A percentile compares a stretch with the other conserved stretches of the same genome.
Evolutionary conservation across 106 monocot species (phyloP).

Genomic region (Phalaenopsis aphrodite): DNA sequence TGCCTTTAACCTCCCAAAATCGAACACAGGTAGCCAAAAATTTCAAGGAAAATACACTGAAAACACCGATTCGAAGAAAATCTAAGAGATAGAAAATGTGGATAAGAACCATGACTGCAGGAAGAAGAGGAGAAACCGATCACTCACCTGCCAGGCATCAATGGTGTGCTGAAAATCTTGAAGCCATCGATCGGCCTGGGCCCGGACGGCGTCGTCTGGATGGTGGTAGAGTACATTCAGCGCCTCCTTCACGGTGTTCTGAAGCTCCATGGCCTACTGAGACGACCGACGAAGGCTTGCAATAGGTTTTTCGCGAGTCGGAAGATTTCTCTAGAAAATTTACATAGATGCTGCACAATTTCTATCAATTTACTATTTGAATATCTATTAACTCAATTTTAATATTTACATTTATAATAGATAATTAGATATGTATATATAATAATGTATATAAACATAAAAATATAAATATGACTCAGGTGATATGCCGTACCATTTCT

Average conservation of each 20-base stretch:
- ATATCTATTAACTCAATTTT: too few relatives aligned
- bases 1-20: background rate
- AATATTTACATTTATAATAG: too few relatives aligned
- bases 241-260: conserved; percentile 79
- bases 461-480: too few relatives aligned
- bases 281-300: background rate
- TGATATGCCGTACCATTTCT: too few relatives aligned
- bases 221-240: conserved; percentile 84
- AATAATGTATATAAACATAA: too few relatives aligned
- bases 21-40: background rate
- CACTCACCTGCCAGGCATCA: conserved; percentile 94
- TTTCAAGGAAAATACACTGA: background rate
- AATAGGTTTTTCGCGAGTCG: background rate
- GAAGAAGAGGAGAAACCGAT: background rate
- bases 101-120: background rate
- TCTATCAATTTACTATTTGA: too few relatives aligned
- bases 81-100: background rate
- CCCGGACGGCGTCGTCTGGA: conserved; percentile 65
- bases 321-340: background rate
- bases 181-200: conserved; percentile 83
- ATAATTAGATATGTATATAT: too few relatives aligned
- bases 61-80: background rate
- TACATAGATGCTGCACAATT: too few relatives aligned
- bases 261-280: conserved; percentile 47
- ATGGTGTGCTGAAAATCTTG: conserved; percentile 92